Evolutionary conservation across 2,329 filamentous ascomycete genomes (phyloP).

Genomic region (Botrytis hyacinthi): DNA sequence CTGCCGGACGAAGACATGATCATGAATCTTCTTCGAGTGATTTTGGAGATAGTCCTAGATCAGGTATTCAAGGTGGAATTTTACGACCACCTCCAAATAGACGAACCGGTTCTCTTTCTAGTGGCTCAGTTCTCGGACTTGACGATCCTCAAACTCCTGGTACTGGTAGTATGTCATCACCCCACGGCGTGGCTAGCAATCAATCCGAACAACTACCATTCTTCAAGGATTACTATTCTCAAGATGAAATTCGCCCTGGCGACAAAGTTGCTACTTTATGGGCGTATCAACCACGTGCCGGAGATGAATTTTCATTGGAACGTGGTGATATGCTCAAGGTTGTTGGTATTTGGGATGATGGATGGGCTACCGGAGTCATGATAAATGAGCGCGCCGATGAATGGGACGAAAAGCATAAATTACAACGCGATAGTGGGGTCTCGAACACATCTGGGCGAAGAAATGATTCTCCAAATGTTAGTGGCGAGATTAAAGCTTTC

Average conservation of each 20-base stretch:
- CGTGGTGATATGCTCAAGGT: constrained; percentile 98
- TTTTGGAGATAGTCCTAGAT: constrained; percentile 63
- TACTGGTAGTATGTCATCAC: constrained; percentile 77
- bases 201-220: constrained; percentile 94
- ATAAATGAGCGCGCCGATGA: constrained; percentile 82
- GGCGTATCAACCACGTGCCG: constrained; percentile 93
- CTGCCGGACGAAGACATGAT: constrained; percentile 46
- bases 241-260: constrained; percentile 89
- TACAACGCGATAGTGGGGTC: constrained; percentile 89
- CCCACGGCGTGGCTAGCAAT: constrained; percentile 77
- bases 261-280: constrained; percentile 89
- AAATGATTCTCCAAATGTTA: constrained; percentile 62
- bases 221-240: constrained; percentile 98
- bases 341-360: constrained; percentile 98
- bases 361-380: constrained; percentile 92
- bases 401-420: constrained; percentile 73
- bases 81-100: constrained; percentile 64
- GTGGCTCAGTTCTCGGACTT: constrained; percentile 68
- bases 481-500: constrained; percentile 93
- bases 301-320: constrained; percentile 89
- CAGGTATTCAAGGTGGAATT: constrained; percentile 54
- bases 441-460: constrained; percentile 71
- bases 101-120: constrained; percentile 86
- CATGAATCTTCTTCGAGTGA: constrained; percentile 67
- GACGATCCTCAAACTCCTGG: constrained; percentile 73